Evolutionary conservation across 495 filamentous ascomycete species (phyloP).

Genomic region (Neurospora hispaniola): DNA sequence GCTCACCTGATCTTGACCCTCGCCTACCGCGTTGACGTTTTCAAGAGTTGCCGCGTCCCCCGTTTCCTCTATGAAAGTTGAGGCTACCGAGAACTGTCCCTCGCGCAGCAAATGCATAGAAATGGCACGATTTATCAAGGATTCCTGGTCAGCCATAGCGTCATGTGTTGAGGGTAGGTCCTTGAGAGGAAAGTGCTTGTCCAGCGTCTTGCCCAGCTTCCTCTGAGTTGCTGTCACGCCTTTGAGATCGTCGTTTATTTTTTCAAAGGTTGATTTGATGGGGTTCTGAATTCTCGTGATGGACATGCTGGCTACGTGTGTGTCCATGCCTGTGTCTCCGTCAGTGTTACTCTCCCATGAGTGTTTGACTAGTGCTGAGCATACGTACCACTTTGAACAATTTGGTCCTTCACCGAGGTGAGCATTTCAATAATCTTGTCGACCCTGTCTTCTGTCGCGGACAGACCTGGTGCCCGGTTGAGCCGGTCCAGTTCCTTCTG

Average conservation of each 20-base stretch:
- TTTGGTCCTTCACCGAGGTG: constrained; percentile 55
- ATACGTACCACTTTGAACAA: constrained; percentile 48
- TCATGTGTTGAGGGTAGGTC: constrained; percentile 74
- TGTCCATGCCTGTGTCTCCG: constrained; percentile 40
- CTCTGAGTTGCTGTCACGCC: constrained; percentile 66
- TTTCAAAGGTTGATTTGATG: constrained; percentile 65
- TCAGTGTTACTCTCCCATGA: background rate
- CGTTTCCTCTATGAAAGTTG: constrained; percentile 64
- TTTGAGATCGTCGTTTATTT: constrained; percentile 67
- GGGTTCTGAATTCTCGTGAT: constrained; percentile 79
- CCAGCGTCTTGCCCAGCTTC: constrained; percentile 70
- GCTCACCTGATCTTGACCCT: constrained; percentile 4
- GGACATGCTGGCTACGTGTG: constrained; percentile 54
- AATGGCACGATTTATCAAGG: constrained; percentile 81
- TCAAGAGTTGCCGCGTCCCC: constrained; percentile 18
- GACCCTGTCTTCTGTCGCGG: constrained; percentile 61
- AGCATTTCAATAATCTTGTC: constrained; percentile 72
- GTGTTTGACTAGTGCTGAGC: background rate
- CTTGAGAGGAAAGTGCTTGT: constrained; percentile 75
- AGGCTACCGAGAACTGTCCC: constrained; percentile 81
- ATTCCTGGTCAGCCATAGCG: constrained; percentile 61
- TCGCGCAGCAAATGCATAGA: constrained; percentile 94
- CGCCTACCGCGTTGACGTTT: constrained; percentile 19
- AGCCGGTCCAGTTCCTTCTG: constrained; percentile 64
- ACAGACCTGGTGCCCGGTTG: constrained; percentile 57